Conservation (phyloP, 495 filamentous ascomycete species). For the Terfezia claveryi region DNA sequence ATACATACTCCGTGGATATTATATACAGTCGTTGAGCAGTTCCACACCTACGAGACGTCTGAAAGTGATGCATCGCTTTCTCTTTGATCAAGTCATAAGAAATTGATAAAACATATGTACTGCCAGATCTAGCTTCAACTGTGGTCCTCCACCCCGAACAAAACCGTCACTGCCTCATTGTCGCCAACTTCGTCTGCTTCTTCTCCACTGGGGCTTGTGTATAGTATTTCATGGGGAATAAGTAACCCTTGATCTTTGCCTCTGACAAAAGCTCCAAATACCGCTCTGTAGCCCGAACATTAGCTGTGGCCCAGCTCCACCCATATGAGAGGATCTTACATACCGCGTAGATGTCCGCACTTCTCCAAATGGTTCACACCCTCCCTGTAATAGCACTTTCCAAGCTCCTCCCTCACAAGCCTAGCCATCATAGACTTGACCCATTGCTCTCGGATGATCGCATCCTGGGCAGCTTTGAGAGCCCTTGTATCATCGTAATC, state of each 20-base stretch:
- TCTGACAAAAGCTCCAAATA: slow-evolving; percentile 81
- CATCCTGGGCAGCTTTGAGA: slow-evolving; percentile 82
- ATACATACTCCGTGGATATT: no score
- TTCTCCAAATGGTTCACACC: slow-evolving; percentile 97
- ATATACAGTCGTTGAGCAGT: neutral
- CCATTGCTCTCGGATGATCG: slow-evolving; percentile 92
- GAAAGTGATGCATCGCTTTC: no score
- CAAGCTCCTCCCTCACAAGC: slow-evolving; percentile 76
- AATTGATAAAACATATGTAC: no score
- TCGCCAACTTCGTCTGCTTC: neutral
- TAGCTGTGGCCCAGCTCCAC: neutral
- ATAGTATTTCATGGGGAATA: slow-evolving; percentile 83
- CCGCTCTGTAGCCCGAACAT: slow-evolving; percentile 37
- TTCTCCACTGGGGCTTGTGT: slow-evolving; percentile 28
- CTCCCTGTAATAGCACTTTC: slow-evolving; percentile 85
- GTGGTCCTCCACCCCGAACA: no score
- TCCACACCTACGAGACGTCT: no score
- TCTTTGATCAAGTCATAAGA: no score
- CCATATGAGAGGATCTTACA: neutral
- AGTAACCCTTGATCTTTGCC: slow-evolving; percentile 64
- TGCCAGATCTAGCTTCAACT: no score
- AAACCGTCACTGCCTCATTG: no score
- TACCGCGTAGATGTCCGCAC: slow-evolving; percentile 77
- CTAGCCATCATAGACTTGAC: slow-evolving; percentile 92
- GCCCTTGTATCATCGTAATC: slow-evolving; percentile 82